Percentiles rank a stretch among this genome's conserved stretches.
These are phyloP conservation scores for Gossypium lobatum DNA, from an alignment of 441 rosid genomes.

Conservation along the genomic window DNA sequence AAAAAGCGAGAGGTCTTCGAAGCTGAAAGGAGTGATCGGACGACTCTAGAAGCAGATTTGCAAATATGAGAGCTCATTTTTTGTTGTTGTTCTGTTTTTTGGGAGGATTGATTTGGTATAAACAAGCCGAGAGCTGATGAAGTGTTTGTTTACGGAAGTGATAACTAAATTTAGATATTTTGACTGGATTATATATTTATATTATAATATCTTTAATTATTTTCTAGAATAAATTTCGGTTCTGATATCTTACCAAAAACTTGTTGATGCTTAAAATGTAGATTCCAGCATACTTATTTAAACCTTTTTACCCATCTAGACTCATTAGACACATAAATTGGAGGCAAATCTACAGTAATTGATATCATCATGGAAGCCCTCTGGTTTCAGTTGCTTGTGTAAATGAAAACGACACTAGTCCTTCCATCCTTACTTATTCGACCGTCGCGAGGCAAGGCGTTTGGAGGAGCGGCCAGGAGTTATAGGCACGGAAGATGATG, in stretches of 20 bases:
- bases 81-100: not conserved
- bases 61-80: slow-evolving; percentile 64
- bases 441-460: slow-evolving; percentile 53
- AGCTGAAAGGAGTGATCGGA: slow-evolving; percentile 63
- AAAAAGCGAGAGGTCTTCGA: slow-evolving; percentile 55
- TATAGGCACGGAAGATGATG: slow-evolving; percentile 20
- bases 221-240: no score
- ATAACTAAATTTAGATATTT: not conserved
- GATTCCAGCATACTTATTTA: not conserved
- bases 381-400: not conserved
- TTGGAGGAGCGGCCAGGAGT: slow-evolving; percentile 45
- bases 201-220: no score
- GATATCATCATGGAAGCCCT: not conserved
- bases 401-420: slow-evolving; percentile 33
- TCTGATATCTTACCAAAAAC: no score
- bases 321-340: not conserved
- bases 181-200: not conserved
- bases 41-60: slow-evolving; percentile 75
- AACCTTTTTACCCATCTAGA: not conserved
- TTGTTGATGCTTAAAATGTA: no score
- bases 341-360: not conserved
- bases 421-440: slow-evolving; percentile 77
- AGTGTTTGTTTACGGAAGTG: not conserved
- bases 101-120: not conserved
- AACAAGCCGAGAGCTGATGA: not conserved